phyloP scores from a whole-genome alignment of 208 protist species.

The Wallacemonas rigidus region DNA sequence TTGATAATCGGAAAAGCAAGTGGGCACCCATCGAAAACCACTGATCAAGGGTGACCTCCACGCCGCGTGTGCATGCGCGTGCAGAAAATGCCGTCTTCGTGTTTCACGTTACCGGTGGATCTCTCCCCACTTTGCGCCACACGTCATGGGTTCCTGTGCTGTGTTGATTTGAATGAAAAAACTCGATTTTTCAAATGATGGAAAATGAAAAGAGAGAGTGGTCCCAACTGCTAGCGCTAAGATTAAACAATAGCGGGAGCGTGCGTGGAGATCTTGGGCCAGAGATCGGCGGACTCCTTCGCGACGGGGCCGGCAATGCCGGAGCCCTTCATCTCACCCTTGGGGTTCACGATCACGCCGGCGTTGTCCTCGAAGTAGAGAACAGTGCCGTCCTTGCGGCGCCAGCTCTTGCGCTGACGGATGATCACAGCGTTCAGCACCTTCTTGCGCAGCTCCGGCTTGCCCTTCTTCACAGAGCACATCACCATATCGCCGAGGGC shows the following conservation, averaged over 20 bases:
- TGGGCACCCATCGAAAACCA: too few relatives aligned
- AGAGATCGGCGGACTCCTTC: conserved; percentile 99
- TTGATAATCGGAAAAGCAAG: too few relatives aligned
- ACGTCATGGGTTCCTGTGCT: not conserved
- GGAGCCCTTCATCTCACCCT: conserved; percentile 99
- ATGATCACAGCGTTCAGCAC: conserved; percentile 97
- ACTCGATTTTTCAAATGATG: not conserved
- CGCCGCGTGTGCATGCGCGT: too few relatives aligned
- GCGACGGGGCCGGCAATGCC: conserved; percentile 99
- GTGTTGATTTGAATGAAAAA: conserved; percentile 20
- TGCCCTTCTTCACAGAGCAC: conserved; percentile 99
- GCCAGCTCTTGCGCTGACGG: conserved; percentile 99
- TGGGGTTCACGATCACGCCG: conserved; percentile 99
- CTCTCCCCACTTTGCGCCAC: too few relatives aligned
- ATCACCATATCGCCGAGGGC: conserved; percentile 99
- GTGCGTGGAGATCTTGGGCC: conserved; percentile 98
- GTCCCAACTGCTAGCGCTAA: conserved; percentile 12
- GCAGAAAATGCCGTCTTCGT: too few relatives aligned
- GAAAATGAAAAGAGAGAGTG: conserved; percentile 20
- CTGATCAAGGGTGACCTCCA: too few relatives aligned
- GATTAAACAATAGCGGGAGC: conserved; percentile 96
- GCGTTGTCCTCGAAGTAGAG: conserved; percentile 99
- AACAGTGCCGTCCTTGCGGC: conserved; percentile 98
- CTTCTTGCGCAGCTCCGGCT: conserved; percentile 99
- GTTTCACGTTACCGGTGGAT: too few relatives aligned